These are phyloP conservation scores for Leptoxyphium fumago DNA, from an alignment of 2,329 filamentous ascomycete species.

Conservation along the genomic window DNA sequence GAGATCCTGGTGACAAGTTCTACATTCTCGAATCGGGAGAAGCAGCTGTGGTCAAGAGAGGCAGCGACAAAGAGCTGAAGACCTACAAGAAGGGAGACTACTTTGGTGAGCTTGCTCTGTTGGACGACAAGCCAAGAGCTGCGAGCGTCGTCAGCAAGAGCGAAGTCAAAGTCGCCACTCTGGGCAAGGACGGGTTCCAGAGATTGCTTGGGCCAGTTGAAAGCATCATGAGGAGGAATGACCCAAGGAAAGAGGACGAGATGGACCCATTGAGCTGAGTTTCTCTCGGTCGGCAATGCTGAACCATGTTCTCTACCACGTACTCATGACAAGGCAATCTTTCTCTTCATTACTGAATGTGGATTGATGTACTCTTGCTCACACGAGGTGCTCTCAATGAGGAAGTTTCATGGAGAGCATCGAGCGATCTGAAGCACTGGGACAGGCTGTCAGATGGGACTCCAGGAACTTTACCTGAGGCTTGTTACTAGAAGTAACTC, in stretches of 20 bases:
- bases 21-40: conserved; percentile 80
- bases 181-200: conserved; percentile 92
- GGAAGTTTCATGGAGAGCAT: too few species aligned
- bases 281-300: too few species aligned
- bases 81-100: conserved; percentile 85
- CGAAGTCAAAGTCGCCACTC: conserved; percentile 80
- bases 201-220: conserved; percentile 83
- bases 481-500: too few species aligned
- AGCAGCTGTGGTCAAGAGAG: conserved; percentile 75
- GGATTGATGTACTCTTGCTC: too few species aligned
- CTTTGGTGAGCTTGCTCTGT: conserved; percentile 85
- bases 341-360: too few species aligned
- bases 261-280: background rate
- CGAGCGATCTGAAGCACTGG: too few species aligned
- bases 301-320: too few species aligned
- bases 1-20: conserved; percentile 82
- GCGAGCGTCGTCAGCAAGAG: conserved; percentile 73
- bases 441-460: too few species aligned
- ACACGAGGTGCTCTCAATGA: too few species aligned
- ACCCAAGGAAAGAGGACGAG: conserved; percentile 29
- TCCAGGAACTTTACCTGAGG: too few species aligned
- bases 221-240: conserved; percentile 77
- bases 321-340: too few species aligned
- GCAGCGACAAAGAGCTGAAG: conserved; percentile 54
- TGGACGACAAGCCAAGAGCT: conserved; percentile 86